phyloP scores from a whole-genome alignment of 768 basidiomycete genomes.

The Mrakia frigida region DNA sequence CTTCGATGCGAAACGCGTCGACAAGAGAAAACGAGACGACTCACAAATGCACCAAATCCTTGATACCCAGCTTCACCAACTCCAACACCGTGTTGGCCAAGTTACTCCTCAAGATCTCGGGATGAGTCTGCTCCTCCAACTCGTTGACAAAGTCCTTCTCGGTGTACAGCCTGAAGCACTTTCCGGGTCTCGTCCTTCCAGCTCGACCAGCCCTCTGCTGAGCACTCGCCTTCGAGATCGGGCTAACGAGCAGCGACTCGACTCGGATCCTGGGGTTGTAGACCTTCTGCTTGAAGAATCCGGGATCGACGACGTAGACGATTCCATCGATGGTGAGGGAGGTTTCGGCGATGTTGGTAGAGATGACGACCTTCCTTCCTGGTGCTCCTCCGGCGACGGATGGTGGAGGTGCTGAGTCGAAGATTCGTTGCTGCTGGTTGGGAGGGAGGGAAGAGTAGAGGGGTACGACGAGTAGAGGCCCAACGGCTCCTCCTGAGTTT shows the following conservation, averaged over 20 bases:
- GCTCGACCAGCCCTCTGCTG: conserved; percentile 95
- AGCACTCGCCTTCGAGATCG: conserved; percentile 94
- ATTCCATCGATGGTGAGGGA: conserved; percentile 97
- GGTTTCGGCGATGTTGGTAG: conserved; percentile 97
- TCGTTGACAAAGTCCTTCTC: conserved; percentile 95
- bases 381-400: conserved; percentile 62
- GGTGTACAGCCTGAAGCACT: conserved; percentile 94
- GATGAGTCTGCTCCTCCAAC: conserved; percentile 93
- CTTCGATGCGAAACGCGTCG: conserved; percentile 46
- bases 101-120: conserved; percentile 91
- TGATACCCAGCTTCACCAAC: conserved; percentile 87
- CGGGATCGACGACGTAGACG: conserved; percentile 97
- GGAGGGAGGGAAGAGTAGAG: conserved; percentile 93
- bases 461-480: conserved; percentile 83
- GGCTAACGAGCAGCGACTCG: conserved; percentile 84
- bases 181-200: conserved; percentile 90
- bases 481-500: conserved; percentile 53
- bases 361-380: conserved; percentile 88
- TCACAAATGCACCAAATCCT: conserved; percentile 82
- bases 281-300: conserved; percentile 96
- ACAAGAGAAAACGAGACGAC: conserved; percentile 42
- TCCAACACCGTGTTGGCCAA: conserved; percentile 88
- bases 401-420: conserved; percentile 74
- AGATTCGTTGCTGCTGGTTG: conserved; percentile 91
- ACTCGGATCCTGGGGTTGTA: conserved; percentile 97